phyloP scores from a whole-genome alignment of 305 asterid genomes.

The Lippia alba region DNA sequence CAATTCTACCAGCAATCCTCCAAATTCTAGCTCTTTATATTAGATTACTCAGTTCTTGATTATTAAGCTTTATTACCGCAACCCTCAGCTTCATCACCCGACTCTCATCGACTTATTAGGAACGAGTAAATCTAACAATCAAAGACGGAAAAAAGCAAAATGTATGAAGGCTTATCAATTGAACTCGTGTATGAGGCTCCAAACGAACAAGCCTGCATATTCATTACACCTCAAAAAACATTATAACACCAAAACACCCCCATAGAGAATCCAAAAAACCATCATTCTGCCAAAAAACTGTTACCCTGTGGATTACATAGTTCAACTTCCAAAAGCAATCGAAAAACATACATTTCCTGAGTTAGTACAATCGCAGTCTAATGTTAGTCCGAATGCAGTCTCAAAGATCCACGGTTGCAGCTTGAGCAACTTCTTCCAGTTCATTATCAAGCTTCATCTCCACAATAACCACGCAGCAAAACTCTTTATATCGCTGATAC shows the following conservation, averaged over 20 bases:
- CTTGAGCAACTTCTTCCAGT: slow-evolving; percentile 29
- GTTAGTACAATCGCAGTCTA: slow-evolving; percentile 33
- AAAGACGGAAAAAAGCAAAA: neutral
- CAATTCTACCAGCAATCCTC: too few relatives aligned
- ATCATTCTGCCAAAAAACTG: slow-evolving; percentile 19
- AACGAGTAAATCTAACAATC: neutral
- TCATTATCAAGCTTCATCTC: slow-evolving; percentile 34
- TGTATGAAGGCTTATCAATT: neutral
- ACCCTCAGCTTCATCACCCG: too few relatives aligned
- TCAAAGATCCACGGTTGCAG: slow-evolving; percentile 30
- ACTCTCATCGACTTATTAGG: too few relatives aligned
- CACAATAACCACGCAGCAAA: slow-evolving; percentile 8
- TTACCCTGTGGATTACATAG: slow-evolving; percentile 39
- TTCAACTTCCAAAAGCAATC: slow-evolving; percentile 13
- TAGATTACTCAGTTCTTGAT: neutral
- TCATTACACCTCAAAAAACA: slow-evolving; percentile 3
- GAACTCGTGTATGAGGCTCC: too few relatives aligned
- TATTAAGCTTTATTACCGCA: too few relatives aligned
- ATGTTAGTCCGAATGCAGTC: slow-evolving; percentile 26
- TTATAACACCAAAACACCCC: slow-evolving; percentile 11
- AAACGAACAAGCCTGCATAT: slow-evolving; percentile 3
- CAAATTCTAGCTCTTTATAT: too few relatives aligned
- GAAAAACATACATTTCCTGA: slow-evolving; percentile 35
- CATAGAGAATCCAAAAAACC: slow-evolving; percentile 20
- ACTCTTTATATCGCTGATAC: slow-evolving; percentile 30